phyloP scores from a whole-genome alignment of 352 stramenopile species.

The Phytophthora pseudosyringae region DNA sequence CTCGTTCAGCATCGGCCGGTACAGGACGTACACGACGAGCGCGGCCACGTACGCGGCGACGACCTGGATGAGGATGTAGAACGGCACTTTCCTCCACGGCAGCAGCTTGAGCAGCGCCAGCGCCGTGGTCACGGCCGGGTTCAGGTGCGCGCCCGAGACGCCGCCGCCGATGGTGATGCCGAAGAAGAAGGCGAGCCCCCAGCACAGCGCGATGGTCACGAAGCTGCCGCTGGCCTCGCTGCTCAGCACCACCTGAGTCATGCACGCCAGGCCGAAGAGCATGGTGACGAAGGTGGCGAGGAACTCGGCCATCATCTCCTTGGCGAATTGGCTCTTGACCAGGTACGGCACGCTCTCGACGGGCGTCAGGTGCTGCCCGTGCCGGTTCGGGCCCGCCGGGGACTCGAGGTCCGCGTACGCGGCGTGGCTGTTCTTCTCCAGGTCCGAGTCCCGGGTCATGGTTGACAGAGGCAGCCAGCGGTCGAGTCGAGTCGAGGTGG shows the following conservation, averaged over 20 bases:
- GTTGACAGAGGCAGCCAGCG: not conserved
- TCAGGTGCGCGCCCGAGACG: conserved; percentile 46
- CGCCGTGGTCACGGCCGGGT: conserved; percentile 30
- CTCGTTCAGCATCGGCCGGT: conserved; percentile 43
- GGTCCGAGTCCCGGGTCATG: conserved; percentile 26
- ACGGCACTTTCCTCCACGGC: conserved; percentile 40
- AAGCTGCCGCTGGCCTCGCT: conserved; percentile 26
- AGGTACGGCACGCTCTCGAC: conserved; percentile 36
- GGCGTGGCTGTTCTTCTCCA: conserved; percentile 29
- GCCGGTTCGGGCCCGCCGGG: conserved; percentile 11
- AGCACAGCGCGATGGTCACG: conserved; percentile 45
- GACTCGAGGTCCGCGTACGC: conserved; percentile 29
- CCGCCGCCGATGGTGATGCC: conserved; percentile 36
- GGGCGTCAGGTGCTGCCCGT: conserved; percentile 22
- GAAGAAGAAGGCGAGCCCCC: conserved; percentile 51
- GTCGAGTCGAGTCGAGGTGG: not conserved
- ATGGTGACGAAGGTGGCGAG: conserved; percentile 35
- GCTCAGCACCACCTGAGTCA: conserved; percentile 27
- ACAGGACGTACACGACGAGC: conserved; percentile 42
- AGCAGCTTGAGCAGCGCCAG: conserved; percentile 38
- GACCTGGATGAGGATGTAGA: conserved; percentile 41
- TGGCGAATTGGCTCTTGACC: conserved; percentile 45
- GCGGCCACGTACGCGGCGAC: conserved; percentile 38
- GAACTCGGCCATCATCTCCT: conserved; percentile 46
- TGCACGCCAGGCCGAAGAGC: conserved; percentile 34